Evolutionary conservation across 2,329 filamentous ascomycete genomes (phyloP).

Genomic region (Stagonosporopsis cucurbitacearum): DNA sequence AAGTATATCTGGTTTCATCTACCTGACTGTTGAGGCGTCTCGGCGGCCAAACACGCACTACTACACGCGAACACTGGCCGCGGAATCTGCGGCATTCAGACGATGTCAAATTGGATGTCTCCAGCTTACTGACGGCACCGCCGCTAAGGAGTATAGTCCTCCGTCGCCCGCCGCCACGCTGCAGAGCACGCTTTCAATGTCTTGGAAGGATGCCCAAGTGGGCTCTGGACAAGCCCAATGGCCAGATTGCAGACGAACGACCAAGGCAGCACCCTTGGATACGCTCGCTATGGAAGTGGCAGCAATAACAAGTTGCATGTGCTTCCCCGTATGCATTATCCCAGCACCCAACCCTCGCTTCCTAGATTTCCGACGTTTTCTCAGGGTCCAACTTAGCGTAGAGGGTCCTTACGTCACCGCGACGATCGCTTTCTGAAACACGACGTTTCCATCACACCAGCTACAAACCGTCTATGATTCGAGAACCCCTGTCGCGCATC

Average conservation of each 20-base stretch:
- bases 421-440: slow-evolving; percentile 26
- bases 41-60: slow-evolving; percentile 23
- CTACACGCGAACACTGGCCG: slow-evolving; percentile 27
- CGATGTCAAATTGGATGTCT: slow-evolving; percentile 13
- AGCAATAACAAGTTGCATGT: slow-evolving; percentile 3
- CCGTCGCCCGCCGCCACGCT: slow-evolving; percentile 20
- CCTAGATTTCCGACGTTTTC: slow-evolving; percentile 6
- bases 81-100: slow-evolving; percentile 29
- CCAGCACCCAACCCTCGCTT: not conserved
- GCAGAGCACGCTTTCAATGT: slow-evolving; percentile 16
- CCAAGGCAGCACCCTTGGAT: slow-evolving; percentile 21
- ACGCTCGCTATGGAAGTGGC: slow-evolving; percentile 1
- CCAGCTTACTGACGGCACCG: slow-evolving; percentile 21
- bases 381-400: slow-evolving; percentile 22
- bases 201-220: slow-evolving; percentile 19
- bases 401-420: slow-evolving; percentile 30
- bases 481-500: slow-evolving; percentile 22
- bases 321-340: slow-evolving; percentile 4
- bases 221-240: slow-evolving; percentile 10
- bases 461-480: slow-evolving; percentile 9
- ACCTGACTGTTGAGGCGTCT: slow-evolving; percentile 16
- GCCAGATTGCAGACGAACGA: not conserved
- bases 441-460: slow-evolving; percentile 18
- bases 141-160: slow-evolving; percentile 19
- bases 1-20: slow-evolving; percentile 13